Base-by-base conservation (phyloP, 1,139 yeast genomes). In the Sugiyamaella pinicola region DNA sequence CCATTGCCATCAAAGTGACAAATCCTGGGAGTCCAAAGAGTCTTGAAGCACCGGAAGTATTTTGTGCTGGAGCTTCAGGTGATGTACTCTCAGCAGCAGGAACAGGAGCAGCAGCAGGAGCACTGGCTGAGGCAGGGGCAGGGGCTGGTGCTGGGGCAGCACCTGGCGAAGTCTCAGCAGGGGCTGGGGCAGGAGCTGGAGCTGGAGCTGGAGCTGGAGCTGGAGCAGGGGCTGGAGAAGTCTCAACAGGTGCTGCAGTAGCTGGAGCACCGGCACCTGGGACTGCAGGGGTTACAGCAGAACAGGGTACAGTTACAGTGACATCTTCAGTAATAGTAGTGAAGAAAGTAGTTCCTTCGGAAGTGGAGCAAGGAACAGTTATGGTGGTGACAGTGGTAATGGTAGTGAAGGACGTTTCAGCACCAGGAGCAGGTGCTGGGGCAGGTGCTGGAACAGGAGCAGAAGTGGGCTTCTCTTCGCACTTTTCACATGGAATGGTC, bases 141-240 rank as follows among this genome's bases (percentile, higher is more conserved):
- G 41, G 21, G 5, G 48, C 24, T 15, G 31, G 29, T 1, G 42
- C 41, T 19, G 49, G 39, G 4, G 38, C 44, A 6, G 34, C 19
- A 15, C 41, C 34, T 12, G 48, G 34, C 33, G 48, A 6, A n/a
- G 18, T 26, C 31, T 10, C 18, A 13, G 29, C 33, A 13, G 55
- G 38, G 15, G 54, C 39, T 3, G 41, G 42, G 17, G 49, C 41
- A 35, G 39, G 39, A 31, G 29, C 46, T 8, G 34, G 44, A 39
- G 40, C 54, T 28, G 50, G 44, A 43, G 52, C 41, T 35, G 52
- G 35, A 42, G 48, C 49, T 29, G 50, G 42, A 34, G 47, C 22
- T 21, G 39, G 39, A 35, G 43, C n/a, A n/a, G n/a, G n/a, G n/a
- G n/a, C n/a, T n/a, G n/a, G n/a, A n/a, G n/a, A 19, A 37, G 41